phyloP scores from a whole-genome alignment of 2,329 filamentous ascomycete genomes.

The Cercospora brassicicola region DNA sequence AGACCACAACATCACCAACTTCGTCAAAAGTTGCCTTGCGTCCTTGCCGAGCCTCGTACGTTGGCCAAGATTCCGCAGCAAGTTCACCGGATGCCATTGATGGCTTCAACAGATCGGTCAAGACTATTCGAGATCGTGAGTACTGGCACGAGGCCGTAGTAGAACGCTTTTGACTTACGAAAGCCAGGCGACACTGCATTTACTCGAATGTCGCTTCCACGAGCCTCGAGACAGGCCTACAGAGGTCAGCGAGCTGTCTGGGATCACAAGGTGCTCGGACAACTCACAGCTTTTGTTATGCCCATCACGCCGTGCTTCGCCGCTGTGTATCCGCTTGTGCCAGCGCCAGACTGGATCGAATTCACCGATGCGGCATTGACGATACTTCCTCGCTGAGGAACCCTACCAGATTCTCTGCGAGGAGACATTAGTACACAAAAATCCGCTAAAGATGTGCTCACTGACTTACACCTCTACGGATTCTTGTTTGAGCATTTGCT shows the following conservation, averaged over 20 bases:
- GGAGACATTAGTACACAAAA: too few species aligned
- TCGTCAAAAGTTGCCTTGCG: constrained; percentile 28
- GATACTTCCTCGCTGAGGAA: constrained; percentile 39
- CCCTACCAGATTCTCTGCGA: constrained; percentile 26
- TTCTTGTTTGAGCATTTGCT: constrained; percentile 44
- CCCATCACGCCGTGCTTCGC: constrained; percentile 47
- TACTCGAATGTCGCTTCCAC: constrained; percentile 37
- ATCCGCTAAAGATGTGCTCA: neutral
- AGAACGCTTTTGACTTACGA: neutral
- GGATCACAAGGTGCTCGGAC: too few species aligned
- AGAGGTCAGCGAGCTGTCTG: neutral
- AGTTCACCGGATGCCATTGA: constrained; percentile 19
- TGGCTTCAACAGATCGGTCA: constrained; percentile 28
- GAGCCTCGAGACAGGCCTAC: constrained; percentile 36
- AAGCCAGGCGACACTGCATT: constrained; percentile 41
- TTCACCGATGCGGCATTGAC: constrained; percentile 46
- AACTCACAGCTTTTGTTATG: constrained; percentile 40
- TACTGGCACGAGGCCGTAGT: neutral
- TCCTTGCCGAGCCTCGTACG: constrained; percentile 30
- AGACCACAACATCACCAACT: constrained; percentile 33
- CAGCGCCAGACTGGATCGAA: constrained; percentile 38
- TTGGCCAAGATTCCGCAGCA: constrained; percentile 19
- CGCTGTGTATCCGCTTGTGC: constrained; percentile 42
- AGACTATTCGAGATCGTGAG: constrained; percentile 9
- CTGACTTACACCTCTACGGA: constrained; percentile 24